Conservation (phyloP, 1,139 yeast genomes). For the Candida frijolesensis region DNA sequence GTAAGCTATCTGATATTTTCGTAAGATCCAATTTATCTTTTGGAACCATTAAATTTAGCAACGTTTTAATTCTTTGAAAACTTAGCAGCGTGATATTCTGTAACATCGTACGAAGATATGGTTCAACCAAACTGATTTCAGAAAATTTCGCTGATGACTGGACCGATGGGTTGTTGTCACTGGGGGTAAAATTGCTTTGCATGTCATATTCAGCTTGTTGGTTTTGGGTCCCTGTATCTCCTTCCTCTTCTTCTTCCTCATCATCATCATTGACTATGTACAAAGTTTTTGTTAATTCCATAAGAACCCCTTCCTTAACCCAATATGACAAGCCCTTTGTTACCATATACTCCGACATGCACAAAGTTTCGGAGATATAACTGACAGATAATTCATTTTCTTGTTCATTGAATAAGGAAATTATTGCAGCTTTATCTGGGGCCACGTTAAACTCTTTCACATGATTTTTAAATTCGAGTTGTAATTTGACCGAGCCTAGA, state of each 20-base stretch:
- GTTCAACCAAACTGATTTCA: slow-evolving; percentile 10
- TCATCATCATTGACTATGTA: slow-evolving; percentile 23
- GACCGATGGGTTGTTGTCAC: background rate
- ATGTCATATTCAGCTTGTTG: background rate
- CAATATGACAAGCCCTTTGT: slow-evolving; percentile 53
- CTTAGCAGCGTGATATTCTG: slow-evolving; percentile 12
- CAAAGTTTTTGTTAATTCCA: slow-evolving; percentile 32
- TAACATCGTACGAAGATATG: slow-evolving; percentile 11
- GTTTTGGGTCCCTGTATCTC: background rate
- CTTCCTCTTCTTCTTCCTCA: slow-evolving; percentile 6
- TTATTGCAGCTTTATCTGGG: slow-evolving; percentile 71
- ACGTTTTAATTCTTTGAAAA: slow-evolving; percentile 16
- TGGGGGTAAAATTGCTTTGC: slow-evolving; percentile 3
- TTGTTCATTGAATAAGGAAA: slow-evolving; percentile 52
- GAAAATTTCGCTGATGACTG: slow-evolving; percentile 5
- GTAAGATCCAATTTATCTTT: slow-evolving; percentile 13
- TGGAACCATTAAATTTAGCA: slow-evolving; percentile 15
- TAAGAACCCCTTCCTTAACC: slow-evolving; percentile 53
- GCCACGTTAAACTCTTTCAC: slow-evolving; percentile 50
- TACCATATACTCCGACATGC: slow-evolving; percentile 42
- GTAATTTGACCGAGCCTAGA: slow-evolving; percentile 64
- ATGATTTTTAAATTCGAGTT: slow-evolving; percentile 52
- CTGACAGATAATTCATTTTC: slow-evolving; percentile 27
- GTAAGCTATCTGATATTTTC: slow-evolving; percentile 3
- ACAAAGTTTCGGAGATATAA: slow-evolving; percentile 27